Base-by-base conservation (phyloP, 1,284 basidiomycete genomes). In the Anthracocystis setariae region DNA sequence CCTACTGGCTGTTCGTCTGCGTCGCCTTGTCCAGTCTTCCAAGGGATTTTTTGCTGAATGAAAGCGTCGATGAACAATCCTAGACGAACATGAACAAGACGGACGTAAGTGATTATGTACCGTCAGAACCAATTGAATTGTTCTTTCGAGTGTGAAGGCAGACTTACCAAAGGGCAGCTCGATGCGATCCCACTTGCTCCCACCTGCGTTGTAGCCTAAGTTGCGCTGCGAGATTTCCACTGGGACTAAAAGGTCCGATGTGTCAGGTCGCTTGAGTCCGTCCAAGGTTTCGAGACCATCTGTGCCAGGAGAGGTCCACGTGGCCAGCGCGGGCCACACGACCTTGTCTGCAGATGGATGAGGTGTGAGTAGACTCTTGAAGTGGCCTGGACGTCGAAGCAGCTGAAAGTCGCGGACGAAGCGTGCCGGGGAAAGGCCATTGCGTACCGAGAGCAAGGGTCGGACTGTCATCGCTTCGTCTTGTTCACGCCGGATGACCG, bases 61-160 rank as follows among this genome's bases (percentile, higher is more conserved):
- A 76, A 76, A 15, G 74, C 73, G n/a, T 76, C 74, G 46, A 74
- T 52, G 39, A 76, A 76, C 23, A 74, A 33, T 0, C 49, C 50
- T 53, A 33, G 5, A 20, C 29, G 29, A 12, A 29, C 8, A 38
- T 21, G 18, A 42, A 23, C 17, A 23, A 8, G 4, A n/a, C n/a
- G n/a, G n/a, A n/a, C n/a, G n/a, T n/a, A n/a, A n/a, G n/a, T n/a
- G n/a, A 7, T 7, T 39, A n/a, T 20, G 17, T 8, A 39, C n/a
- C n/a, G 38, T n/a, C 17, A 20, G 17, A 39, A 17, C 15, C 5
- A 8, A 39, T 17, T n/a, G 17, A 3, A 12, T 18, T 2, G 2
- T 17, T 2, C 20, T 8, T 4, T 5, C 8, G n/a, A 3, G 13
- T 33, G 7, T 12, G 12, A 39, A 8, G 10, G 42, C 0, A 8